A percentile compares a stretch with the other conserved stretches of the same genome.
Conservation (phyloP, 1,284 basidiomycete species). For the Tetrapyrgos nigripes region DNA sequence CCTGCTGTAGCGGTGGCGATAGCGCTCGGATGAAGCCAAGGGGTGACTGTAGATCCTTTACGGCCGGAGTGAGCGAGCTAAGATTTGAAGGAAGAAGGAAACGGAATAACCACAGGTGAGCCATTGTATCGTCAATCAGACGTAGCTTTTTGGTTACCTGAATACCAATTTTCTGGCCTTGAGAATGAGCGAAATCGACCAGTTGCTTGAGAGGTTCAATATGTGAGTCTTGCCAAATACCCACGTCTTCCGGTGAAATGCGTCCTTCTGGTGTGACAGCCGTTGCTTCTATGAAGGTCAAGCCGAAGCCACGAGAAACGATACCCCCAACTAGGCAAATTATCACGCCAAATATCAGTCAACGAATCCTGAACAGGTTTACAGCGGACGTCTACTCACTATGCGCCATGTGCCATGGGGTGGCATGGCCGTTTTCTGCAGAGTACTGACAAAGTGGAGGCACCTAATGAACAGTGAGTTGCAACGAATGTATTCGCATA, state of each 20-base stretch:
- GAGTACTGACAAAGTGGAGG: conserved; percentile 72
- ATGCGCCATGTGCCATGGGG: conserved; percentile 48
- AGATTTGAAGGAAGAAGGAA: neutral
- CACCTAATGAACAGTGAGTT: conserved; percentile 31
- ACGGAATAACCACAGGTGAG: too few relatives aligned
- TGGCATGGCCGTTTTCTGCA: too few relatives aligned
- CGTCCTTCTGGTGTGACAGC: too few relatives aligned
- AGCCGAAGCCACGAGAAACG: too few relatives aligned
- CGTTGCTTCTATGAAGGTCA: too few relatives aligned
- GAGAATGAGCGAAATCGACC: conserved; percentile 77
- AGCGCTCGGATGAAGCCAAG: conserved; percentile 53
- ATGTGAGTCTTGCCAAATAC: conserved; percentile 82
- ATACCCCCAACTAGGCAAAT: conserved; percentile 59
- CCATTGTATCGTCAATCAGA: too few relatives aligned
- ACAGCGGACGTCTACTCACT: too few relatives aligned
- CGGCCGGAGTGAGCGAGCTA: conserved; percentile 83
- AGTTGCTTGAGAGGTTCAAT: conserved; percentile 71
- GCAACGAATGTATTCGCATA: neutral
- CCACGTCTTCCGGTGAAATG: conserved; percentile 57
- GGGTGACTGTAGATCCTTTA: conserved; percentile 69
- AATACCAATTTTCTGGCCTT: conserved; percentile 79
- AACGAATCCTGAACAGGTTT: too few relatives aligned
- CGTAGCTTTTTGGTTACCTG: conserved; percentile 32
- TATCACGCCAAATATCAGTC: too few relatives aligned
- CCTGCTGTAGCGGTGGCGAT: conserved; percentile 2